Evolutionary conservation across 2,329 filamentous ascomycete genomes (phyloP), one percentile per base, ranked within the genome.

Genomic region (Cladosporium sp.): DNA sequence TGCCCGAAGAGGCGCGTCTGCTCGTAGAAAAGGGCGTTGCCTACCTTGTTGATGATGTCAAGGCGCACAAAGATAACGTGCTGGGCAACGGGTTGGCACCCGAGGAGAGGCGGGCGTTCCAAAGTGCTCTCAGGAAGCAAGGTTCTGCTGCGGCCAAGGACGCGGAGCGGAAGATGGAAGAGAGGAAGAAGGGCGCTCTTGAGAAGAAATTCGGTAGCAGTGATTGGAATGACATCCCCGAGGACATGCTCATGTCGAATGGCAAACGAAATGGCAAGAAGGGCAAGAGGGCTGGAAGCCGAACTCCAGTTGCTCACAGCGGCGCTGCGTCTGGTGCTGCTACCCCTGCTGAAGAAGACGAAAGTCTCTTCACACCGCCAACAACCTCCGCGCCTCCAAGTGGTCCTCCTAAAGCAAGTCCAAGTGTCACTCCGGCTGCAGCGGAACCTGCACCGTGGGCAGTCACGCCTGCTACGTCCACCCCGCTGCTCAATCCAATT

Each of bases 1-100:
- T 94, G 78, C 88, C 90, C 1, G 94, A 97, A 76, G 94, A 99
- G 78, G 92, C 88, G 3, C 83, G 86, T 63, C 76, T 94, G 56
- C 82, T 99, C 28, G 86, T 96, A 60, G 87, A 91, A 65, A 88
- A 87, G 66, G 85, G 84, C 60, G 84, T 86, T 66, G 93, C 86
- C 42, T 90, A 88, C 74, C 81, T 96, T 65, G 86, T 93, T 66
- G 90, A 97, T 72, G 92, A 96, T 74, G 80, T 81, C 55, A 79
- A 82, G 55, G 85, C 84, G 64, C 94, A 97, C 73, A 80, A 83
- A 38, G 72, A 82, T 39, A 83, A 81, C 49, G 82, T 96, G 64
- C 76, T 81, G 55, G 64, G 63, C 22, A 62, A 65, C 22, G 66
- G 65, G 20, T 76, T 88, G 63, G 78, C 82, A 62, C 78, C 81